Percentiles rank a stretch among this genome's conserved stretches.
These are phyloP conservation scores for Gracilaria gracilis DNA, from an alignment of 23 red algal genomes.

Conservation along the genomic window DNA sequence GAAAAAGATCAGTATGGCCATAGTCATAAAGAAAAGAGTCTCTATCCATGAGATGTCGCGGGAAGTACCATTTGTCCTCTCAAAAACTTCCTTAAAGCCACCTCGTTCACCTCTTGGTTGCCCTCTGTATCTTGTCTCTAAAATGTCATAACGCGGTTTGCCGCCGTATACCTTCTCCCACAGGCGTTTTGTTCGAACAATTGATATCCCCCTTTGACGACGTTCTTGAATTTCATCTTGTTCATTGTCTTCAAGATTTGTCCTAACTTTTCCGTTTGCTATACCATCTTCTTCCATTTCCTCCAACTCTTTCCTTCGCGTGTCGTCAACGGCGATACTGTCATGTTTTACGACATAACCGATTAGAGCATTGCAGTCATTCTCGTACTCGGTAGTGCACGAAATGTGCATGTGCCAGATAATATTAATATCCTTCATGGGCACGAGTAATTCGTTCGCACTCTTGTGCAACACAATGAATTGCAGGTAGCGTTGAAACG, in stretches of 20 bases:
- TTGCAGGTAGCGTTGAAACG: slow-evolving; percentile 69
- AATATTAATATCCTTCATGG: slow-evolving; percentile 85
- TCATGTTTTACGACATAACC: slow-evolving; percentile 56
- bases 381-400: slow-evolving; percentile 58
- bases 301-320: slow-evolving; percentile 36
- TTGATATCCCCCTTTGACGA: slow-evolving; percentile 45
- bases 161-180: slow-evolving; percentile 69
- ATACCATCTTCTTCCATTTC: slow-evolving; percentile 48
- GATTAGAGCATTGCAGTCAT: slow-evolving; percentile 65
- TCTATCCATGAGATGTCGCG: slow-evolving; percentile 67
- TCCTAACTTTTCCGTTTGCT: slow-evolving; percentile 2
- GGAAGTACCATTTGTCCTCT: slow-evolving; percentile 58
- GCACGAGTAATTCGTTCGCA: slow-evolving; percentile 60
- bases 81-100: slow-evolving; percentile 67
- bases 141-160: slow-evolving; percentile 73
- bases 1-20: slow-evolving; percentile 53
- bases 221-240: slow-evolving; percentile 49
- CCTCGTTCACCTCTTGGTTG: slow-evolving; percentile 64
- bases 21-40: slow-evolving; percentile 52
- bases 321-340: slow-evolving; percentile 60
- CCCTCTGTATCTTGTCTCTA: slow-evolving; percentile 73
- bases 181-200: slow-evolving; percentile 41
- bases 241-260: slow-evolving; percentile 64
- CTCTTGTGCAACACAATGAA: slow-evolving; percentile 60
- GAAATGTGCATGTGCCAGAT: slow-evolving; percentile 81